Evolutionary conservation across 352 stramenopile species (phyloP).

Genomic region (Pythium utonaiense): DNA sequence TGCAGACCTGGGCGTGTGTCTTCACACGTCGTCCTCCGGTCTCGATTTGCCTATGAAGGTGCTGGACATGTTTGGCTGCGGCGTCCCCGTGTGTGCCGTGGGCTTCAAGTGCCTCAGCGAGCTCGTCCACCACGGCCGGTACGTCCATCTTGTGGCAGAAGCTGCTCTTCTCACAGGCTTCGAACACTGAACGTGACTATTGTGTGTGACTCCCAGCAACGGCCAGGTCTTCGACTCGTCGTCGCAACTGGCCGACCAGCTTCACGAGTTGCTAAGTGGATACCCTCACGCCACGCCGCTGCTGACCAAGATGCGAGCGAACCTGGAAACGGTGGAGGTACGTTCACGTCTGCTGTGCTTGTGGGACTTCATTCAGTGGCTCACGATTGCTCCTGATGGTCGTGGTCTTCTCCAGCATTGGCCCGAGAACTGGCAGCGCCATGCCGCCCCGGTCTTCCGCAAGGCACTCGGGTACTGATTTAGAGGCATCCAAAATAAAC

Average conservation of each 20-base stretch:
- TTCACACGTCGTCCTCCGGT: conserved; percentile 98
- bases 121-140: conserved; percentile 90
- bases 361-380: too few relatives aligned
- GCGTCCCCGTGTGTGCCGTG: conserved; percentile 95
- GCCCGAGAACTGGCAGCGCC: conserved; percentile 71
- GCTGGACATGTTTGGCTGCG: conserved; percentile 98
- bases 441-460: conserved; percentile 60
- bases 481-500: conserved; percentile 18
- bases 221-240: conserved; percentile 69
- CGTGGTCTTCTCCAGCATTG: conserved; percentile 39
- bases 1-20: conserved; percentile 95
- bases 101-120: conserved; percentile 95
- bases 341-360: background rate
- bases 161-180: too few relatives aligned
- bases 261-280: conserved; percentile 54
- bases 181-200: too few relatives aligned
- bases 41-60: conserved; percentile 99
- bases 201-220: conserved; percentile 38
- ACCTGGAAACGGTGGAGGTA: conserved; percentile 64
- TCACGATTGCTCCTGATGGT: background rate
- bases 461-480: conserved; percentile 37
- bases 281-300: conserved; percentile 41
- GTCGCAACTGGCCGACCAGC: conserved; percentile 48
- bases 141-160: background rate
- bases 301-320: conserved; percentile 42